phyloP scores from a whole-genome alignment of 2,329 filamentous ascomycete genomes.

The Hypoxylon sp. region DNA sequence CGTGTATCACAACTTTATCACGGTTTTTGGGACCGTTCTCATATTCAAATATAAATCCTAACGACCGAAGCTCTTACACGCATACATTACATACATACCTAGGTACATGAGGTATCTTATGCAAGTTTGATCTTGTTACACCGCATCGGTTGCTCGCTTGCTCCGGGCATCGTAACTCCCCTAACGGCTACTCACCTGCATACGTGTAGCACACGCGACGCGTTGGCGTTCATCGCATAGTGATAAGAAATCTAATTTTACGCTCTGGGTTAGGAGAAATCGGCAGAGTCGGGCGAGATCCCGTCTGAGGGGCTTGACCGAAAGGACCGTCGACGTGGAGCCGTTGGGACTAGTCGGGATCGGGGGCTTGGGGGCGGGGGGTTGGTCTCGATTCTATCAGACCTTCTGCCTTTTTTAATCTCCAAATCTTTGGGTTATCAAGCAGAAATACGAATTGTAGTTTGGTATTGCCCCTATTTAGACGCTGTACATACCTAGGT shows the following conservation, averaged over 20 bases:
- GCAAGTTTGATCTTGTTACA: constrained; percentile 35
- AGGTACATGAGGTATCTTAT: too few relatives aligned
- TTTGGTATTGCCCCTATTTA: neutral
- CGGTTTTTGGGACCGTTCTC: constrained; percentile 10
- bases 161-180: neutral
- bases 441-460: neutral
- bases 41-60: constrained; percentile 10
- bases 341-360: constrained; percentile 12
- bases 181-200: neutral
- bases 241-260: constrained; percentile 18
- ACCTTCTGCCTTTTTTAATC: neutral
- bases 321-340: constrained; percentile 21
- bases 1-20: neutral
- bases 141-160: constrained; percentile 9
- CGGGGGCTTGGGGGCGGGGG: constrained; percentile 4
- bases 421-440: neutral
- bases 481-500: neutral
- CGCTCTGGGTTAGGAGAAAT: constrained; percentile 6
- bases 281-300: constrained; percentile 17
- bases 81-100: neutral
- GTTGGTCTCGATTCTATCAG: constrained; percentile 17
- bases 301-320: constrained; percentile 26
- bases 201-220: constrained; percentile 19
- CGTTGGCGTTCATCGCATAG: constrained; percentile 8
- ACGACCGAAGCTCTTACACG: constrained; percentile 13